phyloP scores from a whole-genome alignment of 805 yeast species.

The Saturnispora quitensis region DNA sequence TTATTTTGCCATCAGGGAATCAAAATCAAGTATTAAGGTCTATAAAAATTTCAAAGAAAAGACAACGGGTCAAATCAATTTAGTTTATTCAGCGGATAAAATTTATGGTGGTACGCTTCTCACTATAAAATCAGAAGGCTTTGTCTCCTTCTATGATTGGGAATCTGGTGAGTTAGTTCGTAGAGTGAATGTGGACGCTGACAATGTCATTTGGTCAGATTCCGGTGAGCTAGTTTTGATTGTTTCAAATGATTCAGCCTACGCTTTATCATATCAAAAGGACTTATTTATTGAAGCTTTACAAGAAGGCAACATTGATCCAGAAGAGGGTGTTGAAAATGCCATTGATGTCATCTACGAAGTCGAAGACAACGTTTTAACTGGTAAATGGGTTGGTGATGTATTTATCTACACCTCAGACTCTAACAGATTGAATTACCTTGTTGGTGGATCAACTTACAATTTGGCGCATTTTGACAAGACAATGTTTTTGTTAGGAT shows the following conservation, averaged over 20 bases:
- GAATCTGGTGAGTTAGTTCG: conserved; percentile 76
- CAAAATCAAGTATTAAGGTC: conserved; percentile 53
- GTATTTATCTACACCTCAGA: conserved; percentile 87
- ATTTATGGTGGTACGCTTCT: conserved; percentile 84
- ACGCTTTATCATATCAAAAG: conserved; percentile 65
- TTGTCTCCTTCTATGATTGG: conserved; percentile 91
- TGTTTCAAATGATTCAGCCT: conserved; percentile 60
- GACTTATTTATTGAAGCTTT: conserved; percentile 58
- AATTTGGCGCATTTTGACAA: conserved; percentile 90
- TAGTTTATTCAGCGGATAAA: conserved; percentile 66
- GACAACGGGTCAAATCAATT: conserved; percentile 50
- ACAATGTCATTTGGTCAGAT: conserved; percentile 84
- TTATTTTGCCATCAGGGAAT: conserved; percentile 74
- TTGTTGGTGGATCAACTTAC: conserved; percentile 89
- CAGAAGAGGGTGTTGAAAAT: conserved; percentile 83
- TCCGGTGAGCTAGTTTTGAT: conserved; percentile 84
- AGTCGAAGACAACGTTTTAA: conserved; percentile 67
- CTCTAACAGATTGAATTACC: conserved; percentile 81
- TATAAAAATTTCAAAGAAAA: conserved; percentile 82
- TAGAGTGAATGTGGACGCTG: conserved; percentile 80
- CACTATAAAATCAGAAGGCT: conserved; percentile 77
- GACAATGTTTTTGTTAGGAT: conserved; percentile 79
- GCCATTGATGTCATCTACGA: conserved; percentile 81
- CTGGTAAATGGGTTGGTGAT: conserved; percentile 97
- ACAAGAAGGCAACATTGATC: conserved; percentile 46